Base-by-base conservation (phyloP, 139 green algal genomes). In the Deuterostichococcus epilithicus region DNA sequence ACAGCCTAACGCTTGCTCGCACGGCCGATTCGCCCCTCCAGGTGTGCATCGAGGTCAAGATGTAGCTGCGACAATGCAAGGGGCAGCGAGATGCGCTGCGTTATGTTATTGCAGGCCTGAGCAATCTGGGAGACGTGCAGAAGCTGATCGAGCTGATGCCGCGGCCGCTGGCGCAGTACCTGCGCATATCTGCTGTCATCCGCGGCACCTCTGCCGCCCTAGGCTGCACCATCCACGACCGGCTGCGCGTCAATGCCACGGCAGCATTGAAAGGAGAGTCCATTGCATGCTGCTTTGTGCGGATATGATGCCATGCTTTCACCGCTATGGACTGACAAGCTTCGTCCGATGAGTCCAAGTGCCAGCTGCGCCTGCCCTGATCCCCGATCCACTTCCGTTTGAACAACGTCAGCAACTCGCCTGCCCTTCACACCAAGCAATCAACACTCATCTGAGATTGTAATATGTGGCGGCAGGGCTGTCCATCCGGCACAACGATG, bases 221-320 rank as follows among this genome's bases (percentile, higher is more conserved):
- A 25, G 85, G 86, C 2, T 79, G 75, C 30, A 85, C 74, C 18
- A 36, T 90, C 13, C 72, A 72, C 4, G 88, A 91, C 42, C 80
- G 88, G 22, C 73, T 91, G 8, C 81, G 86, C 22, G 74, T 92
- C 58, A 90, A 90, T 72, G 88, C 82, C n/a, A 78, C 78, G 0
- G 81, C 79, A 39, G 86, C 86, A 0, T 39, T 85, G 18, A 58
- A 28, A 72, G 73, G 73, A 63, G 58, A 60, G 33, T n/a, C 28
- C 23, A 59, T 36, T 78, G 33, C 33, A 38, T 30, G 37, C 6
- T 33, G 30, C 13, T 30, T 34, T 5, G 77, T 22, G 20, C 58
- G 1, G 63, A n/a, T 8, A 33, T 13, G 33, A 72, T 26, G 1
- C 44, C 44, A 47, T 33, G 15, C 15, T 75, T 36, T 28, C 58